Base-by-base conservation (phyloP, 2,329 filamentous ascomycete species). In the Aspergillus sp. region DNA sequence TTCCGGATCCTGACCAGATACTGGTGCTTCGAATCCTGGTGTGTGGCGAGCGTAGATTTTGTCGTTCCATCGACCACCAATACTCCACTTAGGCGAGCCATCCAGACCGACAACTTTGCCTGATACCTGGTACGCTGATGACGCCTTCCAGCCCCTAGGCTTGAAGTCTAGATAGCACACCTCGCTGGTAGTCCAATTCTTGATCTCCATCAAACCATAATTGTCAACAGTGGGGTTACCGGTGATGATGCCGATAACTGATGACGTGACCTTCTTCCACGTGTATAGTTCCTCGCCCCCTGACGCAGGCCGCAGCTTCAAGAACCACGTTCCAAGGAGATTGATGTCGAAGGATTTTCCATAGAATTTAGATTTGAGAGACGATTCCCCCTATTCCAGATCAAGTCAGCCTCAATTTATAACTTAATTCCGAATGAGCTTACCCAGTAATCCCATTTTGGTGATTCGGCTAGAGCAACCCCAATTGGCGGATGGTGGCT, bases 181-280 rank as follows among this genome's bases (percentile, higher is more conserved):
- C 74, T 98, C 95, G 54, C 95, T 93, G 0, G 93, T 99, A 0
- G 88, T 96, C 88, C 90, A 93, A 77, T 99, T 99, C 80, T 92
- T 96, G 74, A 99, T 88, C 72, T 97, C 92, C 91, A 99, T 98
- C 0, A 88, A 82, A 1, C 95, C 95, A 72, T 98, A 98, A 75
- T 99, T 97, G 78, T 99, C 95, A n/a, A 99, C 90, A 0, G 90
- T 90, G 0, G 95, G 95, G 66, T 91, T 96, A 48, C 95, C 95
- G 0, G 93, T 98, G 68, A 99, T 97, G 74, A 99, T 99, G 58
- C 95, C 95, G 59, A 98, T 88, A n/a, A 99, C 95, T 2, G 93
- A 96, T 1, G 92, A 95, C 1, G 93, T 98, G 17, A 97, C 92
- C 78, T 99, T 99, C 78, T 97, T 98, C 95, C 95, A 99, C 0